Percentiles rank a stretch among this genome's conserved stretches.
Evolutionary conservation across 768 basidiomycete genomes (phyloP).

Genomic region (Boletus coccyginus): DNA sequence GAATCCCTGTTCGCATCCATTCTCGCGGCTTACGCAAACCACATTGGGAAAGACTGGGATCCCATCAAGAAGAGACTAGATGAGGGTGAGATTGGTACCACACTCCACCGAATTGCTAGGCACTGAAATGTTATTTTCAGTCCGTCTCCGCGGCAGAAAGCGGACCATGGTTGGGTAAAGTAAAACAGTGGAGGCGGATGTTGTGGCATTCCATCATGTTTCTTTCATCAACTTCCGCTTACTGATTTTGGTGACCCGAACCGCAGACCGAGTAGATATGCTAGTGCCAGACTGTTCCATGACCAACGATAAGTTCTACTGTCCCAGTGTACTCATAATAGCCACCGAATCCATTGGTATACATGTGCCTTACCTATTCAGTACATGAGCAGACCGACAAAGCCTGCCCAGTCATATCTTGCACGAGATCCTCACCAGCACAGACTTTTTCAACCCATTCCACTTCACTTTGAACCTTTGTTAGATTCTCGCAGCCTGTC

Average conservation of each 20-base stretch:
- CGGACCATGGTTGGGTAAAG: constrained; percentile 82
- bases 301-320: not conserved
- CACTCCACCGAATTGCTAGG: not conserved
- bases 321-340: not conserved
- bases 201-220: not conserved
- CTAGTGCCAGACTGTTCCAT: not conserved
- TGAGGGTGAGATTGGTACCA: constrained; percentile 51
- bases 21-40: constrained; percentile 57
- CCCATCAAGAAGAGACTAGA: constrained; percentile 63
- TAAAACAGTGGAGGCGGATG: too few species aligned
- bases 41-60: constrained; percentile 67
- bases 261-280: not conserved
- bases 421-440: constrained; percentile 48
- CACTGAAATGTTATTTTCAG: constrained; percentile 36
- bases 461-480: constrained; percentile 78
- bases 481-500: constrained; percentile 78
- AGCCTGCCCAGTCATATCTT: constrained; percentile 7
- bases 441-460: constrained; percentile 83
- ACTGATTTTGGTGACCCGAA: not conserved
- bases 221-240: not conserved
- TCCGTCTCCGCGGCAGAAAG: constrained; percentile 84
- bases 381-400: not conserved
- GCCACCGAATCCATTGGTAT: not conserved
- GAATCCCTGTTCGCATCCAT: constrained; percentile 72
- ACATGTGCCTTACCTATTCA: not conserved